Conservation (phyloP, 345 rosid species). For the Lagerstroemia speciosa region DNA sequence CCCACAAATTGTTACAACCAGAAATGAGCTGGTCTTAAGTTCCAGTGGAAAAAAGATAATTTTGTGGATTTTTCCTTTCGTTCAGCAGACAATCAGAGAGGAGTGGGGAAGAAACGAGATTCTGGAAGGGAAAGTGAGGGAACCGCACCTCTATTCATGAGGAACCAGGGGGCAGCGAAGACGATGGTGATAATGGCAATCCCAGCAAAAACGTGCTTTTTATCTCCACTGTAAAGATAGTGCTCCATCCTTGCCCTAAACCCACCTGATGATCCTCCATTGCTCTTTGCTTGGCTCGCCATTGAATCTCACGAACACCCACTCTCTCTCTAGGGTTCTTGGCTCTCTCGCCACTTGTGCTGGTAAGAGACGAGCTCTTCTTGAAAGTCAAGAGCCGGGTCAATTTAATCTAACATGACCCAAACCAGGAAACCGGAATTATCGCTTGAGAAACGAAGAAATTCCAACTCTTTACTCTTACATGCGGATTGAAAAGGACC, state of each 20-base stretch:
- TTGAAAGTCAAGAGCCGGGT: neutral
- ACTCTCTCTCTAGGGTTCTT: neutral
- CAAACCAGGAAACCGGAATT: too few relatives aligned
- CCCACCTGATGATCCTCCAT: conserved; percentile 24
- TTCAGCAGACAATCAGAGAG: neutral
- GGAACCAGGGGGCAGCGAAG: conserved; percentile 77
- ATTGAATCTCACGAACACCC: conserved; percentile 12
- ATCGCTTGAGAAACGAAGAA: too few relatives aligned
- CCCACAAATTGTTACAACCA: neutral
- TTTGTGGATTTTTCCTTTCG: neutral
- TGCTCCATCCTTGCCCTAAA: conserved; percentile 53
- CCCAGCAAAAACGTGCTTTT: conserved; percentile 75
- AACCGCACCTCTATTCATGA: conserved; percentile 66
- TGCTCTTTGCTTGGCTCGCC: conserved; percentile 33
- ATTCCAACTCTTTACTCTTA: too few relatives aligned
- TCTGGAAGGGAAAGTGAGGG: neutral
- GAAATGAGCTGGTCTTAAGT: neutral
- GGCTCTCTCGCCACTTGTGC: neutral
- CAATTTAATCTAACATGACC: neutral
- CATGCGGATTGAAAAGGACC: neutral
- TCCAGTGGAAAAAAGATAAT: neutral
- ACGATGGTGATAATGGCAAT: conserved; percentile 43
- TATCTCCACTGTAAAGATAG: conserved; percentile 74
- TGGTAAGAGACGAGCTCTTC: neutral
- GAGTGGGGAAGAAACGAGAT: neutral